Conservation (phyloP, 108 stramenopile genomes). For the Nannochloropsis oceanica region DNA sequence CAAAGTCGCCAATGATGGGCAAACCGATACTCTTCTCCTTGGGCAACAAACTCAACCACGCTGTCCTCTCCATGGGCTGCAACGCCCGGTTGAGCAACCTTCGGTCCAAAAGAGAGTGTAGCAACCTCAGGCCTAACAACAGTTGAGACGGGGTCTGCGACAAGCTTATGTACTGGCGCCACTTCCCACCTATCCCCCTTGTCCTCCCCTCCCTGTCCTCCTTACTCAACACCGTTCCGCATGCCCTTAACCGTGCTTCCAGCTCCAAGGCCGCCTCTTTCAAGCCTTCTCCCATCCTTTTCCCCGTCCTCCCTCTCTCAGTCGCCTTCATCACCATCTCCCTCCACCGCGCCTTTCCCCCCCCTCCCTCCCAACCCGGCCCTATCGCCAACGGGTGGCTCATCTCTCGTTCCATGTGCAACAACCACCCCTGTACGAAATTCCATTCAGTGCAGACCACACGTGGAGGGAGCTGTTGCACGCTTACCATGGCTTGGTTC, state of each 20-base stretch:
- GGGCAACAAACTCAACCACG: background rate
- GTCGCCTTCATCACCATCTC: background rate
- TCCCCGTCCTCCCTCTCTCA: background rate
- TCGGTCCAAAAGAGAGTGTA: background rate
- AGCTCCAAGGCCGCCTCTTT: background rate
- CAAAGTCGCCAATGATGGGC: background rate
- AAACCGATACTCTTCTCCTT: background rate
- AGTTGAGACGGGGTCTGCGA: background rate
- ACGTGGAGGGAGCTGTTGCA: background rate
- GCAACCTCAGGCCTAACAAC: background rate
- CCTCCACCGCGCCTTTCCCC: background rate
- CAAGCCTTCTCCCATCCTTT: background rate
- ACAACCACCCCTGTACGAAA: background rate
- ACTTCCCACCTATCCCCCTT: background rate
- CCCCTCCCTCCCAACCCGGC: background rate
- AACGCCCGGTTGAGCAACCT: background rate
- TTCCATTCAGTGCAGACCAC: background rate
- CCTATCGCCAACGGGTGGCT: background rate
- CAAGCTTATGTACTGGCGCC: background rate
- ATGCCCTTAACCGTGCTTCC: background rate
- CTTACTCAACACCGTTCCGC: background rate
- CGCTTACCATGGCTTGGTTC: background rate
- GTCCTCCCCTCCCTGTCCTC: background rate
- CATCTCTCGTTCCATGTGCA: background rate
- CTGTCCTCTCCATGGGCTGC: background rate